These are phyloP conservation scores for Magnaporthiopsis poae DNA, from an alignment of 2,329 filamentous ascomycete species.

Conservation along the genomic window DNA sequence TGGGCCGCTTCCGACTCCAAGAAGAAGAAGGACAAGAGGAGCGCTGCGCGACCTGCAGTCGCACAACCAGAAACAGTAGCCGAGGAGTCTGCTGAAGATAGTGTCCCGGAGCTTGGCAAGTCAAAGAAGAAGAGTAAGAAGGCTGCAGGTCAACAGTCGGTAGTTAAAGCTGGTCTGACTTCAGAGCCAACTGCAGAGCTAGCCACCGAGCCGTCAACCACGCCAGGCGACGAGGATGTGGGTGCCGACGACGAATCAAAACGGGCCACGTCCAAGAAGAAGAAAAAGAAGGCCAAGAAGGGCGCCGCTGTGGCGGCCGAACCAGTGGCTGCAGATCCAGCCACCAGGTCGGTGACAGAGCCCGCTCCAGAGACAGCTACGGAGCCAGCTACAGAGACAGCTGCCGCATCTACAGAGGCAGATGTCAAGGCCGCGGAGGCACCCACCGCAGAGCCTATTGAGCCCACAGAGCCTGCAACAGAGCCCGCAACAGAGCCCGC, in stretches of 20 bases:
- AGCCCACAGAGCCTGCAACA: too few relatives aligned
- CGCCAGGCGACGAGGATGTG: neutral
- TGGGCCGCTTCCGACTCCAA: constrained; percentile 3
- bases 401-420: constrained; percentile 10
- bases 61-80: neutral
- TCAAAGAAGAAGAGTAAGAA: constrained; percentile 5
- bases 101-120: neutral
- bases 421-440: constrained; percentile 6
- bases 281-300: neutral
- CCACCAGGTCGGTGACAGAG: constrained; percentile 1
- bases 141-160: neutral
- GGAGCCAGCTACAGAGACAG: constrained; percentile 10
- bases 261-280: neutral
- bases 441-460: constrained; percentile 1
- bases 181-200: neutral
- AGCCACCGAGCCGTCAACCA: neutral
- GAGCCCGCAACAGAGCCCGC: too few relatives aligned
- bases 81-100: constrained; percentile 2
- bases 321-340: constrained; percentile 4
- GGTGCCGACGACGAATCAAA: neutral
- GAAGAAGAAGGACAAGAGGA: constrained; percentile 11
- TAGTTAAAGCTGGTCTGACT: neutral
- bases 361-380: constrained; percentile 2
- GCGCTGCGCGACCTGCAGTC: neutral
- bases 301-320: constrained; percentile 2